Conservation (phyloP, 306 rosid species). For the Prunus mira region DNA sequence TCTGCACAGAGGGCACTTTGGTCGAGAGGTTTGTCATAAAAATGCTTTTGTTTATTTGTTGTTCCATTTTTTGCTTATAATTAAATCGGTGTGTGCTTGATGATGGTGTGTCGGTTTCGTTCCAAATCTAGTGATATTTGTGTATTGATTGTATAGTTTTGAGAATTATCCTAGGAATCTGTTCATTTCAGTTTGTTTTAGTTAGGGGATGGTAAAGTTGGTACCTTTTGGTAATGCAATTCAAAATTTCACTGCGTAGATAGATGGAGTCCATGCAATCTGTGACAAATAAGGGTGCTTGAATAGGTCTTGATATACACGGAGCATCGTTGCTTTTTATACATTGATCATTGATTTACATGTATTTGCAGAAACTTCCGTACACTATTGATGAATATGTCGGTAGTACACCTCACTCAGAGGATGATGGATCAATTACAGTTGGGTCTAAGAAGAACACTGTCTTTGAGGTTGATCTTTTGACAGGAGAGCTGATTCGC, state of each 20-base stretch:
- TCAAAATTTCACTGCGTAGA: neutral
- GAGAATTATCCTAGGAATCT: neutral
- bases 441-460: conserved; percentile 63
- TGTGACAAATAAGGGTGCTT: neutral
- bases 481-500: conserved; percentile 52
- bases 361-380: conserved; percentile 56
- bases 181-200: neutral
- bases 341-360: neutral
- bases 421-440: conserved; percentile 69
- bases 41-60: conserved; percentile 11
- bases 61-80: neutral
- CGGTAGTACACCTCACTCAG: conserved; percentile 44
- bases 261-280: neutral
- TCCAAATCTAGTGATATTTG: neutral
- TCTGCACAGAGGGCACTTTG: conserved; percentile 42
- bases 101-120: neutral
- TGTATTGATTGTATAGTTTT: neutral
- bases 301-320: too few relatives aligned
- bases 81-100: neutral
- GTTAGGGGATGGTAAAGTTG: neutral
- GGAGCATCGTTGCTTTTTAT: neutral
- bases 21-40: conserved; percentile 52
- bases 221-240: neutral
- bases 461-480: conserved; percentile 62
- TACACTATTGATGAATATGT: conserved; percentile 53